A percentile compares a stretch with the other conserved stretches of the same genome.
phyloP scores from a whole-genome alignment of 2,329 filamentous ascomycete genomes.

The Clonostachys solani region DNA sequence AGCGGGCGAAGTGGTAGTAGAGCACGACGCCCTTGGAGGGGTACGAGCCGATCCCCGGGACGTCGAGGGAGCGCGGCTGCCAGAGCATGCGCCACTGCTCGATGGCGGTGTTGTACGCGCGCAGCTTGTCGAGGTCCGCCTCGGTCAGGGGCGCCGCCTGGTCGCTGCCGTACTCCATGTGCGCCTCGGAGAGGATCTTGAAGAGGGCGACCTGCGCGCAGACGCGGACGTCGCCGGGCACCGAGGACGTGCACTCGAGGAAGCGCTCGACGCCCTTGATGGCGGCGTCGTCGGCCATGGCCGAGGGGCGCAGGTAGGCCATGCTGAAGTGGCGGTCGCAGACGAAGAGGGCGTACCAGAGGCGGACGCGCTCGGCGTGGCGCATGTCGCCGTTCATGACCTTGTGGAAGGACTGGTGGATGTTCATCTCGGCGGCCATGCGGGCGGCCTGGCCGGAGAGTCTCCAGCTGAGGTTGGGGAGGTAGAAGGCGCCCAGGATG shows the following conservation, averaged over 20 bases:
- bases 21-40: constrained; percentile 5
- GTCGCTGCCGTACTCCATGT: constrained; percentile 8
- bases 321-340: constrained; percentile 25
- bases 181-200: constrained; percentile 6
- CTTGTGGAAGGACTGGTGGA: constrained; percentile 48
- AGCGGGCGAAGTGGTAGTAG: constrained; percentile 9
- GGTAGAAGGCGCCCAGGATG: constrained; percentile 60
- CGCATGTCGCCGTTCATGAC: constrained; percentile 38
- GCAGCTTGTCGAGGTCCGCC: constrained; percentile 4
- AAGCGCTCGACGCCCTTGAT: constrained; percentile 17
- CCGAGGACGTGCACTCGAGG: constrained; percentile 8
- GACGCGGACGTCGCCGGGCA: constrained; percentile 6
- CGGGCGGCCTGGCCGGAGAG: constrained; percentile 53
- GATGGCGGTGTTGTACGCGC: constrained; percentile 6
- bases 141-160: constrained; percentile 4
- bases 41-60: constrained; percentile 3
- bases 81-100: constrained; percentile 6
- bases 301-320: constrained; percentile 21
- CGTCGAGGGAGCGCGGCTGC: constrained; percentile 4
- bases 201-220: constrained; percentile 6
- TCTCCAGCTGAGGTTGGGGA: constrained; percentile 58
- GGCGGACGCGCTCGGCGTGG: constrained; percentile 47
- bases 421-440: constrained; percentile 51
- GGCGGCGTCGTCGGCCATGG: constrained; percentile 12
- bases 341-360: constrained; percentile 47